Conservation (phyloP, 78 protist species). For the Isochrysis galbana region DNA sequence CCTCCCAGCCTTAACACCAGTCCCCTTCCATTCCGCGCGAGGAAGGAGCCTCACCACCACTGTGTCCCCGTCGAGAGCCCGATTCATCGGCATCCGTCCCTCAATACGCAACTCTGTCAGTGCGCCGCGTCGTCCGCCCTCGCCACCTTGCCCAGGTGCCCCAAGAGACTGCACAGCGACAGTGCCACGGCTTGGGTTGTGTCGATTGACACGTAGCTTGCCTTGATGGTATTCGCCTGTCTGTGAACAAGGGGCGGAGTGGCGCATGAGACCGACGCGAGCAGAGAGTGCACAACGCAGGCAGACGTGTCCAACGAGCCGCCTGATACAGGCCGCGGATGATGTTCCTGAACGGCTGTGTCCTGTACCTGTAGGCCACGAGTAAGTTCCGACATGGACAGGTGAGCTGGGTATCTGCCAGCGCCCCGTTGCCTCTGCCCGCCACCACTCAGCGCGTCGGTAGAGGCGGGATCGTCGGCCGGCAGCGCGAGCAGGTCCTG, state of each 20-base stretch:
- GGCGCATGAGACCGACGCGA: neutral
- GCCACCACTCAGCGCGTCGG: neutral
- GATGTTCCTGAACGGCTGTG: no score
- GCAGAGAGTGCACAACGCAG: no score
- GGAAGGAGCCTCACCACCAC: conserved; percentile 49
- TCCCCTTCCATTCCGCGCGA: neutral
- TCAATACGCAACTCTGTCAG: no score
- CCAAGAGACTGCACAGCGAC: neutral
- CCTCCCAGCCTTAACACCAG: neutral
- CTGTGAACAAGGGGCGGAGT: no score
- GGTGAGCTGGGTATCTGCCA: neutral
- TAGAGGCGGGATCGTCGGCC: neutral
- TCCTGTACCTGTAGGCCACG: neutral
- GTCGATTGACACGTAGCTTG: neutral
- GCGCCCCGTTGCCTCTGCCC: neutral
- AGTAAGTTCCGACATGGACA: neutral
- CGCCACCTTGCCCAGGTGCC: no score
- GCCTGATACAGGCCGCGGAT: no score
- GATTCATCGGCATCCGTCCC: conserved; percentile 27
- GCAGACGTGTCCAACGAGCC: no score
- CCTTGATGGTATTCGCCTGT: neutral
- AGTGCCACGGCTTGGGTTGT: conserved; percentile 2
- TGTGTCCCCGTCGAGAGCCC: conserved; percentile 51
- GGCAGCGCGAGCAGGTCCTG: neutral
- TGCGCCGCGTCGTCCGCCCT: no score